Conservation (phyloP, 345 rosid species). For the Populus deltoides region DNA sequence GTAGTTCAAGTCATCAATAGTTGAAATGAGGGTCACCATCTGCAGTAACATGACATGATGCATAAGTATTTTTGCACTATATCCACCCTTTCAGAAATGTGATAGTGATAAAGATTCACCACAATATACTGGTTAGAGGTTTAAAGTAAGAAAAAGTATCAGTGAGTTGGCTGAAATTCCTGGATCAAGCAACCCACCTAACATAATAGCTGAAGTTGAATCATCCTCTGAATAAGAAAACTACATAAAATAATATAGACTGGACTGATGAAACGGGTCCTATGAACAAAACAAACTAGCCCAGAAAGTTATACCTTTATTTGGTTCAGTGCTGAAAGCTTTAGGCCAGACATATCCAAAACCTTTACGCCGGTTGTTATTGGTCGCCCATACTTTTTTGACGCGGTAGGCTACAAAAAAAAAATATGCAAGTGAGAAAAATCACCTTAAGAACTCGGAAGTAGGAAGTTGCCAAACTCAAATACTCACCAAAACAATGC, state of each 20-base stretch:
- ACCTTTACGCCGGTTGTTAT: conserved; percentile 83
- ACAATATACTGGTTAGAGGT: neutral
- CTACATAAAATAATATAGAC: neutral
- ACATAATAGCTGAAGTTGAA: conserved; percentile 1
- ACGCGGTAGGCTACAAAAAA: conserved; percentile 68
- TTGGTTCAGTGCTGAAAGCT: conserved; percentile 79
- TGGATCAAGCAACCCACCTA: neutral
- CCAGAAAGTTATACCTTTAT: conserved; percentile 52
- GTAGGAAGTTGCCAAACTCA: neutral
- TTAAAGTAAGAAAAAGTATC: neutral
- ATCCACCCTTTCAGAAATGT: neutral
- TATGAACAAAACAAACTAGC: neutral
- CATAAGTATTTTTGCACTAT: neutral
- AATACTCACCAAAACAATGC: conserved; percentile 72
- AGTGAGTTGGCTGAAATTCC: neutral
- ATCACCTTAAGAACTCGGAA: neutral
- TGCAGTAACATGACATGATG: conserved; percentile 34
- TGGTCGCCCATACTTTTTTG: conserved; percentile 69
- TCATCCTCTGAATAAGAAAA: neutral
- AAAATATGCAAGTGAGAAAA: conserved; percentile 15
- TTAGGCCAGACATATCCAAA: conserved; percentile 91
- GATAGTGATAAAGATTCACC: neutral
- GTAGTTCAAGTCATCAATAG: conserved; percentile 88
- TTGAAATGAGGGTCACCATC: conserved; percentile 78
- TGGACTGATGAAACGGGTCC: neutral